Base-by-base conservation (phyloP, 495 filamentous ascomycete genomes). In the Penicillium maclennaniae region DNA sequence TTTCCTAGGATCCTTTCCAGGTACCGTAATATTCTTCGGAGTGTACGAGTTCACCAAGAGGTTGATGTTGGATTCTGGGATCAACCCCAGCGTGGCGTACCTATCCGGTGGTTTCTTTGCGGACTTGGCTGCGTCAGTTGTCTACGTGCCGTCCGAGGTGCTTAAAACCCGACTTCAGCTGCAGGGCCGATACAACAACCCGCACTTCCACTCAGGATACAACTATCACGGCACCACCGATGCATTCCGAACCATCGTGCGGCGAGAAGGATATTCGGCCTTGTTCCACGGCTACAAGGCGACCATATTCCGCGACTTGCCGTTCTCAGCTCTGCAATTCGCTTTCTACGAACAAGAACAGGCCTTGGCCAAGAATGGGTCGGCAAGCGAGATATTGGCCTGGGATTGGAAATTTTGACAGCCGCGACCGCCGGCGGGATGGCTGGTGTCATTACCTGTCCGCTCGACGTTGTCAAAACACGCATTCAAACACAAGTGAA, bases 321-420 rank as follows among this genome's bases (percentile, higher is more conserved):
- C 93, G 1, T 98, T 95, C 66, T 96, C 91, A 10, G 93, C 93
- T 0, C 73, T 98, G 7, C 92, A 97, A 66, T 98, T 97, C 69
- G 90, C 95, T 48, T 97, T 98, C 67, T 98, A 97, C 69, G 93
- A 98, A 69, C 88, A 97, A 69, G 90, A 88, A 60, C 92, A 91
- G 55, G 80, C 72, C 17, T 79, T 87, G 78, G 92, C 93, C 1
- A 88, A 84, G 61, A 84, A 46, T 96, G 84, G 79, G 73, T 80
- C 26, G 86, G 80, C 0, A 83, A 82, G 37, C 75, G 81, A 42
- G 88, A 95, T 47, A 93, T 98, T 49, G 95, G 95, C 0, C 63
- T 93, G 51, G 77, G 83, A 6, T 63, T 96, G 43, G 95, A 98
- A 68, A 85, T 98, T 47, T 65, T 91, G 34, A 98, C 93, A 3